A percentile compares a stretch with the other conserved stretches of the same genome.
Conservation (phyloP, 2,329 filamentous ascomycete species). For the Arthroderma sp. region DNA sequence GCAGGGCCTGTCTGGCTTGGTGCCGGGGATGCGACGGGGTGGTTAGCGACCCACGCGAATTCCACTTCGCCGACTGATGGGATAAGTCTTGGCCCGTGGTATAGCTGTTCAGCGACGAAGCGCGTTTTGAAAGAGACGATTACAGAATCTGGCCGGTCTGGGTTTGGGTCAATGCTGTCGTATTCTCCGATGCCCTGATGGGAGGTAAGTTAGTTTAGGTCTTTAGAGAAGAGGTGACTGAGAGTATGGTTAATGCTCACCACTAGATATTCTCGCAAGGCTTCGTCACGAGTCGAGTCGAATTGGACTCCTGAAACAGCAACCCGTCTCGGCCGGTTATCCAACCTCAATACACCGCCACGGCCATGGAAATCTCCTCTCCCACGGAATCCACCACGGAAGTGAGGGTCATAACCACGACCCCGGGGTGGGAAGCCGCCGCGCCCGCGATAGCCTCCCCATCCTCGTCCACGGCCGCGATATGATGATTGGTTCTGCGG, state of each 20-base stretch:
- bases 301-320: constrained; percentile 37
- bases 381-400: constrained; percentile 29
- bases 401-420: constrained; percentile 27
- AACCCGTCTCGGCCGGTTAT: constrained; percentile 45
- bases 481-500: constrained; percentile 17
- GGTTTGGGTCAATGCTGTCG: constrained; percentile 30
- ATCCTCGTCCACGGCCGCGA: constrained; percentile 16
- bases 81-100: constrained; percentile 34
- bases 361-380: constrained; percentile 28
- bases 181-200: constrained; percentile 33
- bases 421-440: constrained; percentile 16
- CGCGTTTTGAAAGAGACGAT: constrained; percentile 36
- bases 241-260: constrained; percentile 19
- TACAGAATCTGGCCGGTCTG: constrained; percentile 26
- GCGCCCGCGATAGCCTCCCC: constrained; percentile 23
- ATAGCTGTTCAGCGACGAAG: constrained; percentile 42
- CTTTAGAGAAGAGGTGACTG: background rate
- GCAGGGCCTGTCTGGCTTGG: constrained; percentile 10
- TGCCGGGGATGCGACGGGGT: constrained; percentile 12
- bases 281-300: constrained; percentile 40
- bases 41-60: constrained; percentile 40
- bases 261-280: constrained; percentile 43
- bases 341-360: constrained; percentile 42
- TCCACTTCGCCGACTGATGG: constrained; percentile 42
- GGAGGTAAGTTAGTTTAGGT: constrained; percentile 1